Base-by-base conservation (phyloP, 2,329 filamentous ascomycete species). In the Fusarium proliferatum region DNA sequence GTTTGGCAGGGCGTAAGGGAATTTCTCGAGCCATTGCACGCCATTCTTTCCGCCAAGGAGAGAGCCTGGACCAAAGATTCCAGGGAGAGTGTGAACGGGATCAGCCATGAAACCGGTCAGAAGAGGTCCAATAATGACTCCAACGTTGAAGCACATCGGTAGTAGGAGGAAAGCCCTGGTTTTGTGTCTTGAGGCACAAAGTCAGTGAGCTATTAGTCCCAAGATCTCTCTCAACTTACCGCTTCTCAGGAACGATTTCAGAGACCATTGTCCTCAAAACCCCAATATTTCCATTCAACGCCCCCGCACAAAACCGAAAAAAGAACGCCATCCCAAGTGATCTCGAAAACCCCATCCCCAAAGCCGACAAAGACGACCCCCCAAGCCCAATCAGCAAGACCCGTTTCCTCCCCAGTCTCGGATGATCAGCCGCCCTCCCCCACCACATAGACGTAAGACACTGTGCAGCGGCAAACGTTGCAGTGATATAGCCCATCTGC, bases 371-470 rank as follows among this genome's bases (percentile, higher is more conserved):
- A 30, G 77, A 77, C 13, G 87, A 94, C 1, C 94, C 94, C 5
- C 90, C 77, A 34, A 97, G 82, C 0, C 95, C 94, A 60, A 97
- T 90, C 60, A 97, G 83, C 23, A 97, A 85, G 19, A 96, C 93
- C 21, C 87, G 88, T 82, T 97, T 97, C 55, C 94, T 88, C 2
- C 94, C 95, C 64, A 89, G 87, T 62, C 84, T 85, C 42, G 89
- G 88, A 11, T 87, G 87, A 77, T 91, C 88, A 11, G 92, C 90
- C 7, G 95, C 83, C 1, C 92, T 86, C 0, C 94, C 94, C 94
- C 94, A 97, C 68, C 94, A 81, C 80, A 97, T 91, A 6, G 94
- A 94, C 2, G 94, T 97, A 28, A 94, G 79, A 78, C 96, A 96
- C 80, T 97, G 94, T 0, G 93, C 92, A 0, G 91, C 92, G 0